Conservation (phyloP, 2,329 filamentous ascomycete species). For the Cadophora luteo-olivacea region DNA sequence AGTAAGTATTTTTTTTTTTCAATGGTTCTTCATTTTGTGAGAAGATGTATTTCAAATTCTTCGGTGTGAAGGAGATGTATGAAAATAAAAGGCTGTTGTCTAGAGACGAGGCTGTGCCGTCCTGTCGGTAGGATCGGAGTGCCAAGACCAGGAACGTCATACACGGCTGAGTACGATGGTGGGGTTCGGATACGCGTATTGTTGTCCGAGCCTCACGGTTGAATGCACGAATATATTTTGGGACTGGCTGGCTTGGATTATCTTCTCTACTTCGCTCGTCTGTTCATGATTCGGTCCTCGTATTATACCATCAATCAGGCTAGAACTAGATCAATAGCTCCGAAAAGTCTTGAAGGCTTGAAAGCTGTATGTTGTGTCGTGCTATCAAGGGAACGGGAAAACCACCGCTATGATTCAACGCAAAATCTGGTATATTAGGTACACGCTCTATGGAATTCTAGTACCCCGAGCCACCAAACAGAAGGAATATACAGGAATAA, state of each 20-base stretch:
- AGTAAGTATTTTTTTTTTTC: background rate
- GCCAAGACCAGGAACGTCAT: constrained; percentile 25
- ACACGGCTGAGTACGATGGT: constrained; percentile 22
- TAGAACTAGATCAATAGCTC: background rate
- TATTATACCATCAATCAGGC: background rate
- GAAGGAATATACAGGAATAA: background rate
- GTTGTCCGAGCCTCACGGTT: background rate
- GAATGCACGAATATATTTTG: background rate
- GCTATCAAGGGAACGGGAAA: background rate
- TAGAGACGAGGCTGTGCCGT: constrained; percentile 23
- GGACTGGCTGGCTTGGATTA: background rate
- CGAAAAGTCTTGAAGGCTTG: background rate
- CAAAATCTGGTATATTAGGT: background rate
- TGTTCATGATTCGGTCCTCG: background rate
- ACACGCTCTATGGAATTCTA: background rate
- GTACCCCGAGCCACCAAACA: background rate
- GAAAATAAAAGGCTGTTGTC: background rate
- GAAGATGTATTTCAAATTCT: background rate
- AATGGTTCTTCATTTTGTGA: background rate
- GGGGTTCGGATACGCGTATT: constrained; percentile 7
- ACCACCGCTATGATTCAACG: background rate
- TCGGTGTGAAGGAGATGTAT: background rate
- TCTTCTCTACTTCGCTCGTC: background rate
- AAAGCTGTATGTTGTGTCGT: background rate
- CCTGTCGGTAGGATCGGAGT: constrained; percentile 21